Conservation (phyloP, 2,329 filamentous ascomycete species). For the Phoma sp. region DNA sequence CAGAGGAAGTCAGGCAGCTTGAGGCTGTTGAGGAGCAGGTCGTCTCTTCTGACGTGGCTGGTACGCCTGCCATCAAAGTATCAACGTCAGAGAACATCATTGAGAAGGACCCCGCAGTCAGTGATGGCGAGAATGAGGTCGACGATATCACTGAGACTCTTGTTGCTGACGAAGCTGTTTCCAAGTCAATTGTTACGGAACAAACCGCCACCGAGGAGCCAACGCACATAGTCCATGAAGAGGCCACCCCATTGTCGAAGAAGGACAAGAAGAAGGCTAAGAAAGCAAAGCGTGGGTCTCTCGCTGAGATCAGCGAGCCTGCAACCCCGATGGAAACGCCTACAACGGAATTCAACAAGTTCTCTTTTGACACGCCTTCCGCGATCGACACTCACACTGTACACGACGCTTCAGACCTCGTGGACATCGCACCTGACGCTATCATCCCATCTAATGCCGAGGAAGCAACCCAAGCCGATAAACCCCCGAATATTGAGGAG, state of each 20-base stretch:
- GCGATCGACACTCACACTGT: neutral
- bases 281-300: slow-evolving; percentile 23
- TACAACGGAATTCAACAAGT: neutral
- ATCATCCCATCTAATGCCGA: neutral
- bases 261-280: slow-evolving; percentile 36
- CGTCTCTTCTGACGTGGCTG: too few species aligned
- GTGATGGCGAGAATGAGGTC: too few species aligned
- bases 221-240: neutral
- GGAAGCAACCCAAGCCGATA: neutral
- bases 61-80: too few species aligned
- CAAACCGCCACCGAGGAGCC: neutral
- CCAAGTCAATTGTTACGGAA: neutral
- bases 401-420: neutral
- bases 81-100: too few species aligned
- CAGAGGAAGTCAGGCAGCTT: slow-evolving; percentile 6
- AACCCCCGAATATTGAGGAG: neutral
- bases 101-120: too few species aligned
- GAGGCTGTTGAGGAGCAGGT: neutral
- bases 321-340: slow-evolving; percentile 3
- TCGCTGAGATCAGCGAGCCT: slow-evolving; percentile 10
- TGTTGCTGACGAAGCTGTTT: too few species aligned
- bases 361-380: neutral
- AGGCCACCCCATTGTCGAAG: slow-evolving; percentile 21
- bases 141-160: too few species aligned
- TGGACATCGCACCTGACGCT: neutral